A percentile compares a stretch with the other conserved stretches of the same genome.
Evolutionary conservation across 805 yeast genomes (phyloP).

Genomic region (Teunomyces aglyptinius): DNA sequence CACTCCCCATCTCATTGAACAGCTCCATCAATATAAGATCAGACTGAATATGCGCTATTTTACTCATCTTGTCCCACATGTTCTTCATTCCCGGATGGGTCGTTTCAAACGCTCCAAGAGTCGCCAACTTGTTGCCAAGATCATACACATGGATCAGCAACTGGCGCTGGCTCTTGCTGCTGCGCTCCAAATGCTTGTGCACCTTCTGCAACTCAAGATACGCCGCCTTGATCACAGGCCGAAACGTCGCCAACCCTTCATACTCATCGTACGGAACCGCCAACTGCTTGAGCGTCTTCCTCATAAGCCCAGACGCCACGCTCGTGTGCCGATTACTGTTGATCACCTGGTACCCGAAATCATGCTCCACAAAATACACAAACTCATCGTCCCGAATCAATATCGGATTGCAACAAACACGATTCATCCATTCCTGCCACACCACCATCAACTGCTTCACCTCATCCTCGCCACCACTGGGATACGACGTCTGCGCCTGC

Average conservation of each 20-base stretch:
- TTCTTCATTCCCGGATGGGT: conserved; percentile 67
- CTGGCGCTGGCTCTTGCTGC: conserved; percentile 58
- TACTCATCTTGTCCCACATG: conserved; percentile 77
- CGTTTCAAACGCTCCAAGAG: conserved; percentile 41
- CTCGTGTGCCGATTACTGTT: conserved; percentile 55
- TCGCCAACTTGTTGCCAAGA: conserved; percentile 38
- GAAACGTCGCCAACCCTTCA: conserved; percentile 72
- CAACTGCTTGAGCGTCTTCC: conserved; percentile 89
- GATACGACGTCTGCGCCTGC: conserved; percentile 68
- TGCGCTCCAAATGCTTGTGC: conserved; percentile 48
- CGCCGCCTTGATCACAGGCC: conserved; percentile 81
- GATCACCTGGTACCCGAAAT: conserved; percentile 61
- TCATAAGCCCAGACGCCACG: conserved; percentile 78
- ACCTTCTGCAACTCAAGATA: conserved; percentile 61
- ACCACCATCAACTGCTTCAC: conserved; percentile 50
- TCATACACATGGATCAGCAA: conserved; percentile 48
- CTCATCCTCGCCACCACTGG: conserved; percentile 83
- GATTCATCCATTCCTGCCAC: conserved; percentile 84
- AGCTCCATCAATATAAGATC: conserved; percentile 75
- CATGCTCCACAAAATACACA: conserved; percentile 77
- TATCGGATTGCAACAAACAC: conserved; percentile 73
- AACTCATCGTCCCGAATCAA: conserved; percentile 84
- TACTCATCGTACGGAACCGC: conserved; percentile 90
- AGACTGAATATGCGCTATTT: conserved; percentile 65
- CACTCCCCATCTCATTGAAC: conserved; percentile 65